phyloP scores from a whole-genome alignment of 2,329 filamentous ascomycete genomes.

The Pestalotiopsis sp. region DNA sequence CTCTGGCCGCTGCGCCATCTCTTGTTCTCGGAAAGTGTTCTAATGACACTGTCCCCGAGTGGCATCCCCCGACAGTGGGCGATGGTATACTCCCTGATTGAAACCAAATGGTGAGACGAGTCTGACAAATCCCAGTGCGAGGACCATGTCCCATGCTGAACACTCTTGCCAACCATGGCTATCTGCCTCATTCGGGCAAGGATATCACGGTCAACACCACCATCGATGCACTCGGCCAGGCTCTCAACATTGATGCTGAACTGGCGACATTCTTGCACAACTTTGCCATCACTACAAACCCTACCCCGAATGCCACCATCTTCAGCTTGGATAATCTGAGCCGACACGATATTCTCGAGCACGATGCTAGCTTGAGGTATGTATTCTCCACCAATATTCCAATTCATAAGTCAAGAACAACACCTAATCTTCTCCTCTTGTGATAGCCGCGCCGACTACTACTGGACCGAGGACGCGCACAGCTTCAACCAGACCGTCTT shows the following conservation, averaged over 20 bases:
- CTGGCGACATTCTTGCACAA: constrained; percentile 1
- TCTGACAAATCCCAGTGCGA: neutral
- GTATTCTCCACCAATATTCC: neutral
- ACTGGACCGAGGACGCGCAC: constrained; percentile 50
- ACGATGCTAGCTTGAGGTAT: constrained; percentile 15
- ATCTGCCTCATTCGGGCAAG: constrained; percentile 14
- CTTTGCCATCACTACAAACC: neutral
- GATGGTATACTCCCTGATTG: neutral
- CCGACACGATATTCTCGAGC: constrained; percentile 16
- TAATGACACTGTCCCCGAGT: neutral
- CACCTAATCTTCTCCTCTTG: too few species aligned
- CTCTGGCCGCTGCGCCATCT: neutral
- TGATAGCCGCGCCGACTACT: constrained; percentile 44
- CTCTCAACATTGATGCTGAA: constrained; percentile 10
- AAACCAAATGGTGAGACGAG: neutral
- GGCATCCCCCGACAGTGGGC: neutral
- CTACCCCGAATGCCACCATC: constrained; percentile 8
- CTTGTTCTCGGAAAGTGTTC: neutral
- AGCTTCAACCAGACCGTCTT: constrained; percentile 57
- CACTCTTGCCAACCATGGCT: constrained; percentile 17
- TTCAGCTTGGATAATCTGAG: constrained; percentile 15
- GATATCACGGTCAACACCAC: constrained; percentile 1
- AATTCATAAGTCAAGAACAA: too few species aligned
- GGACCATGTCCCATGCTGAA: constrained; percentile 18
- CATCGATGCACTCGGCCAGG: neutral